Percentiles rank a stretch among this genome's conserved stretches.
Conservation (phyloP, 2,329 filamentous ascomycete species). For the Diaporthe vexans region DNA sequence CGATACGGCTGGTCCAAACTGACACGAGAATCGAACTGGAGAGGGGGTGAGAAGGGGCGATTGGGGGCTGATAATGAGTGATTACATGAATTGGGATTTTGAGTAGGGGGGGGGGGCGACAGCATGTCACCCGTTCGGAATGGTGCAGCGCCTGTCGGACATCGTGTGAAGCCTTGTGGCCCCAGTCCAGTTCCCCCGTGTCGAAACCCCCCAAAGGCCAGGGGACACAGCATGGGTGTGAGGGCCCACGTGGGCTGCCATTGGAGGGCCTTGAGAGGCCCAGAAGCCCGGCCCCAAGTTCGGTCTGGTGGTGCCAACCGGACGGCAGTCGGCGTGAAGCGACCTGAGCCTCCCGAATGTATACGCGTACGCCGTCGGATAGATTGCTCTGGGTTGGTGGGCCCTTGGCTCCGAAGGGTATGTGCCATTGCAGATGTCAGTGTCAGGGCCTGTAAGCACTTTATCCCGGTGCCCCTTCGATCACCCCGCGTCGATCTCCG, state of each 20-base stretch:
- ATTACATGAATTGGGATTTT: background rate
- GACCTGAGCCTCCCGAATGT: conserved; percentile 26
- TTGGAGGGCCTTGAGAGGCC: conserved; percentile 10
- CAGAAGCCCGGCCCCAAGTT: conserved; percentile 4
- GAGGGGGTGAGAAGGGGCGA: background rate
- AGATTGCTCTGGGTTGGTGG: conserved; percentile 13
- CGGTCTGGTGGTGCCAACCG: conserved; percentile 26
- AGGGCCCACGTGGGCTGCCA: background rate
- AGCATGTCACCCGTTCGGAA: conserved; percentile 14
- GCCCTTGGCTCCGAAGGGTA: background rate
- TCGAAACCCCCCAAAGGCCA: background rate
- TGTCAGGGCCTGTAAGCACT: conserved; percentile 30
- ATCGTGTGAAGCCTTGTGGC: conserved; percentile 21
- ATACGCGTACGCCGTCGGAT: background rate
- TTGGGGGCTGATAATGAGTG: background rate
- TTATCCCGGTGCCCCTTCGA: background rate
- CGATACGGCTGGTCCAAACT: background rate
- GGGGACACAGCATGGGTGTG: conserved; percentile 10
- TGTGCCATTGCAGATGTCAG: conserved; percentile 40
- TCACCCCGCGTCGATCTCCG: background rate
- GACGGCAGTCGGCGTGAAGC: conserved; percentile 37
- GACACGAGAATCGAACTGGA: conserved; percentile 10
- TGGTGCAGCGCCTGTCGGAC: conserved; percentile 33
- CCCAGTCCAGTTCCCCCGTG: conserved; percentile 20
- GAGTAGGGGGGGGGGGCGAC: background rate